Evolutionary conservation across 805 yeast genomes (phyloP).

Genomic region (Tetrapisispora pingtungensis): DNA sequence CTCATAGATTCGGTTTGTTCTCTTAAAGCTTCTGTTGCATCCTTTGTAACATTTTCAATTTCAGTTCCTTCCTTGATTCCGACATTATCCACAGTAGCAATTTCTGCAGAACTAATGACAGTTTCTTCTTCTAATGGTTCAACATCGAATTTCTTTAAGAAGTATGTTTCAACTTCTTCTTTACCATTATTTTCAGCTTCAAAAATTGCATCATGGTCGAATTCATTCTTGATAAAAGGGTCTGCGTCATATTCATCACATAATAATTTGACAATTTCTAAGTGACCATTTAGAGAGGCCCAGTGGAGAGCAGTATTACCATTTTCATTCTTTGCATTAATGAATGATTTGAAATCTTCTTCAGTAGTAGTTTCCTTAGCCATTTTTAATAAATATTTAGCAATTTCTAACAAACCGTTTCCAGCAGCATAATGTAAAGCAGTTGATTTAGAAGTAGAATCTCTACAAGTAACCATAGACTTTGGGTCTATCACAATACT

Average conservation of each 20-base stretch:
- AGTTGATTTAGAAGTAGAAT: conserved; percentile 56
- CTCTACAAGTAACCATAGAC: conserved; percentile 39
- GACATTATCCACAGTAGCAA: conserved; percentile 28
- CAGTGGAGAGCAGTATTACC: conserved; percentile 96
- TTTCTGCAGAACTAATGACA: conserved; percentile 36
- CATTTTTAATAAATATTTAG: conserved; percentile 47
- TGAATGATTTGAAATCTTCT: conserved; percentile 36
- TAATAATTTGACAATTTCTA: conserved; percentile 55
- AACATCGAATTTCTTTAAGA: conserved; percentile 62
- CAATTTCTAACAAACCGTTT: conserved; percentile 73
- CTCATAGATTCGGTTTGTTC: conserved; percentile 23
- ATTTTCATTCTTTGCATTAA: conserved; percentile 52
- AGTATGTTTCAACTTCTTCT: conserved; percentile 68
- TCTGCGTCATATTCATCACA: conserved; percentile 73
- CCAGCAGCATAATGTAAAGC: conserved; percentile 94
- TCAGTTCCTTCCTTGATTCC: conserved; percentile 42
- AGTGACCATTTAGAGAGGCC: conserved; percentile 87
- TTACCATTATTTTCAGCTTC: conserved; percentile 80
- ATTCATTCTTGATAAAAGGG: conserved; percentile 63
- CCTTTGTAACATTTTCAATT: conserved; percentile 39
- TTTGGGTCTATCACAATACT: conserved; percentile 42
- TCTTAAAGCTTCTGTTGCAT: conserved; percentile 33
- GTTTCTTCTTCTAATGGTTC: conserved; percentile 44
- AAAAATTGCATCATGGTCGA: conserved; percentile 73
- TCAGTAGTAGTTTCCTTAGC: conserved; percentile 23